Evolutionary conservation across 2,329 filamentous ascomycete genomes (phyloP).

Genomic region (Furcasterigmium furcatum): DNA sequence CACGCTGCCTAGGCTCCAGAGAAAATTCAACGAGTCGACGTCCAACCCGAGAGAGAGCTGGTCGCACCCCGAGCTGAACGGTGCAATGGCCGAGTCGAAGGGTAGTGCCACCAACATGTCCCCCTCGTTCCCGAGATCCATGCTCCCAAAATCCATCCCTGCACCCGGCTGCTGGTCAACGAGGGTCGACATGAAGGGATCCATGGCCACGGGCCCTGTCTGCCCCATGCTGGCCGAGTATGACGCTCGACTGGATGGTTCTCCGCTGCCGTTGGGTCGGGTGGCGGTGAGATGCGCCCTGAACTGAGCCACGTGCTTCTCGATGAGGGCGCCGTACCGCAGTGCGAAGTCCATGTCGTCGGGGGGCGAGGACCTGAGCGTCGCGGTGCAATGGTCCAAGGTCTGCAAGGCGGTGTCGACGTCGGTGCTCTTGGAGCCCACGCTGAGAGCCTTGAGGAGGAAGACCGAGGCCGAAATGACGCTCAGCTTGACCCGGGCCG

Average conservation of each 20-base stretch:
- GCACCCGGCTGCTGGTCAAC: background rate
- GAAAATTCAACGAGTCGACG: slow-evolving; percentile 8
- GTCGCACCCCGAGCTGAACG: slow-evolving; percentile 2
- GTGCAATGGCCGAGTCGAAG: slow-evolving; percentile 6
- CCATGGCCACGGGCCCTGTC: background rate
- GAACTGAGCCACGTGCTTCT: slow-evolving; percentile 15
- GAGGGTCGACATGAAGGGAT: background rate
- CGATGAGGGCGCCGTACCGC: slow-evolving; percentile 16
- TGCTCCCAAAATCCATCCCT: background rate
- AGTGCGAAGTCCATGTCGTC: slow-evolving; percentile 20
- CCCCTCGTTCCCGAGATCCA: background rate
- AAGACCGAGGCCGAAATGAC: slow-evolving; percentile 18
- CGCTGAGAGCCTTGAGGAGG: slow-evolving; percentile 15
- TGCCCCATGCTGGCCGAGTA: background rate
- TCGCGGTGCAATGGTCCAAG: slow-evolving; percentile 13
- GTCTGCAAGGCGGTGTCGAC: slow-evolving; percentile 8
- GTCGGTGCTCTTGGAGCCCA: slow-evolving; percentile 11
- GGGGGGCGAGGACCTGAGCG: slow-evolving; percentile 8
- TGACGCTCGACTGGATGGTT: background rate
- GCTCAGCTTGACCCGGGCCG: slow-evolving; percentile 12
- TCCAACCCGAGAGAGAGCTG: slow-evolving; percentile 6
- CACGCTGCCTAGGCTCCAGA: slow-evolving; percentile 6
- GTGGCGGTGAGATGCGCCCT: background rate
- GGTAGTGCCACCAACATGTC: slow-evolving; percentile 3
- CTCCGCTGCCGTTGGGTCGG: background rate